A percentile compares a stretch with the other conserved stretches of the same genome.
Evolutionary conservation across 352 stramenopile genomes (phyloP).

Genomic region (Halophytophthora polymorphica): DNA sequence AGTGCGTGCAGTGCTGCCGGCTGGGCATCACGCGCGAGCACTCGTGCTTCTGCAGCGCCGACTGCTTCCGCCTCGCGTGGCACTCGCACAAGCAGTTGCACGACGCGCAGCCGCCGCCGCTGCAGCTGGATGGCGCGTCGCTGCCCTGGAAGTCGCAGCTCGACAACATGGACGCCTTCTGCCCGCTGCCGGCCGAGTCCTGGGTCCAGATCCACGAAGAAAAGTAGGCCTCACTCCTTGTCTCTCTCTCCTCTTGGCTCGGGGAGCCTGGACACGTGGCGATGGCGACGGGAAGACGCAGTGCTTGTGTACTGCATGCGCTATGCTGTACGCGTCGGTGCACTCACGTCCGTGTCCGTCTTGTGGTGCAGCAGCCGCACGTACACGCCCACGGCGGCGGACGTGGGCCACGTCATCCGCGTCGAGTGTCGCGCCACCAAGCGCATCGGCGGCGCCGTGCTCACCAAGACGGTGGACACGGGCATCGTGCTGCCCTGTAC

Average conservation of each 20-base stretch:
- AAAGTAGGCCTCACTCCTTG: constrained; percentile 54
- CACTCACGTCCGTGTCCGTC: constrained; percentile 28
- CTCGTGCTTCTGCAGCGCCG: constrained; percentile 65
- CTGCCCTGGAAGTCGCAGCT: constrained; percentile 63
- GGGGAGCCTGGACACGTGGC: too few species aligned
- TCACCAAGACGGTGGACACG: constrained; percentile 80
- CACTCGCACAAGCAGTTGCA: constrained; percentile 68
- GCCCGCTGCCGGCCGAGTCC: constrained; percentile 42
- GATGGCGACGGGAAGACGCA: constrained; percentile 22
- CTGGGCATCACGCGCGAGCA: constrained; percentile 62
- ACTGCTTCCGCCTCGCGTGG: constrained; percentile 69
- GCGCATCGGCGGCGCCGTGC: constrained; percentile 38
- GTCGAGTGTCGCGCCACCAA: constrained; percentile 76
- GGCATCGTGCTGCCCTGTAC: constrained; percentile 85
- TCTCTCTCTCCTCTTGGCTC: too few species aligned
- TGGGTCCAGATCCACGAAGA: constrained; percentile 64
- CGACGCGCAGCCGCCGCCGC: constrained; percentile 16
- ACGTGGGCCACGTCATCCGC: constrained; percentile 78
- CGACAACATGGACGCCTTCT: constrained; percentile 57
- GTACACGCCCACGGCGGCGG: constrained; percentile 60
- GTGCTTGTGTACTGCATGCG: too few species aligned
- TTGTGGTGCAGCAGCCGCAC: constrained; percentile 47
- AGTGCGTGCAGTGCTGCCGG: constrained; percentile 67
- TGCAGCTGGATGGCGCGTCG: constrained; percentile 5
- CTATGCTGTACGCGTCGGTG: constrained; percentile 23